A percentile compares a stretch with the other conserved stretches of the same genome.
Conservation (phyloP, 306 rosid genomes). For the Geum urbanum region DNA sequence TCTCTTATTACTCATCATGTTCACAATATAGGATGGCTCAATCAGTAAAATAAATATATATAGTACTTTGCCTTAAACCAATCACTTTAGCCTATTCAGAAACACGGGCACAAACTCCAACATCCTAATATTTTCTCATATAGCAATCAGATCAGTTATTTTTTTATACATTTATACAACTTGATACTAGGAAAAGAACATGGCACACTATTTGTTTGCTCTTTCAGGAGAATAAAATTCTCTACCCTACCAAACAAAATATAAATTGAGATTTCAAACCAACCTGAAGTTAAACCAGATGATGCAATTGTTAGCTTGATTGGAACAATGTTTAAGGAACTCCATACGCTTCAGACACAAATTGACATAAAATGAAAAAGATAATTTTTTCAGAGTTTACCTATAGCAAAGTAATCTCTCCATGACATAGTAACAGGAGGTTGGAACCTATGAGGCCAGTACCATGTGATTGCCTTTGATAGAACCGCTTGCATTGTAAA, state of each 20-base stretch:
- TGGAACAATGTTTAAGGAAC: conserved; percentile 14
- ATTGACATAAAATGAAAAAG: conserved; percentile 18
- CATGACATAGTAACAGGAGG: conserved; percentile 70
- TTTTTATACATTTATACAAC: background rate
- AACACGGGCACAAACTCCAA: background rate
- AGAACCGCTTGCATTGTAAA: conserved; percentile 86
- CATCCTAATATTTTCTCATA: too few relatives aligned
- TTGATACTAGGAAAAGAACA: conserved; percentile 11
- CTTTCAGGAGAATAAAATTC: background rate
- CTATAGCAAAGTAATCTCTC: conserved; percentile 84
- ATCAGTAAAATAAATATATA: too few relatives aligned
- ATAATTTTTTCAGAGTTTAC: conserved; percentile 45
- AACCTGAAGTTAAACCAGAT: background rate
- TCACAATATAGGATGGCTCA: background rate
- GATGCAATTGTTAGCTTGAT: conserved; percentile 2
- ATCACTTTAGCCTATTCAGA: background rate
- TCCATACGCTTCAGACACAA: conserved; percentile 10
- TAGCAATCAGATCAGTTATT: background rate
- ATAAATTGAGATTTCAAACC: background rate
- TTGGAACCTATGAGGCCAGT: conserved; percentile 76
- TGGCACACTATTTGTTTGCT: background rate
- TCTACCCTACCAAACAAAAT: background rate
- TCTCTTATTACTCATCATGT: background rate
- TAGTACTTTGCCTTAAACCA: background rate
- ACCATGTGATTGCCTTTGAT: conserved; percentile 75